Base-by-base conservation (phyloP, 1,284 basidiomycete genomes). In the Moesziomyces antarcticus region DNA sequence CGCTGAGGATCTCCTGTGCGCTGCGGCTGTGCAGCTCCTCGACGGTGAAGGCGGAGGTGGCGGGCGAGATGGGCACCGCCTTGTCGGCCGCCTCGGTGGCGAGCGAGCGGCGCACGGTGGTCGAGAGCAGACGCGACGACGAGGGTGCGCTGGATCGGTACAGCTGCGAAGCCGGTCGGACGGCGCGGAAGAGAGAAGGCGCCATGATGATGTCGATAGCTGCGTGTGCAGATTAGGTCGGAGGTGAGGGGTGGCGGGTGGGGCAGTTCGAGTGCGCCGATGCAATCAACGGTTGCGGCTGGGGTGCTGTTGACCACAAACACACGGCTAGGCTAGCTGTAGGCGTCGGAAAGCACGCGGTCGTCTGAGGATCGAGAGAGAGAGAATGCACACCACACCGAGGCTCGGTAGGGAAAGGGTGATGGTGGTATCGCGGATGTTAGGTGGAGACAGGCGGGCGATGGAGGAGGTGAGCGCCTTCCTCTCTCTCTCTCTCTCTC, bases 1-100 rank as follows among this genome's bases (percentile, higher is more conserved):
- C 92, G 55, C 88, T 87, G 62, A 97, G 85, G 79, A 96, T 91
- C 75, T 94, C 90, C 43, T 89, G 85, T 3, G 92, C 91, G 75
- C 88, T 86, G 86, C 92, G 87, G 54, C 89, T 89, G 80, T 95
- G 93, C 62, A 96, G 84, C 54, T 84, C 84, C 66, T 77, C 79
- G 53, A 75, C 75, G 22, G 58, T 80, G 61, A 71, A 76, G 46
- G 74, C 76, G 22, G 58, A 56, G 54, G 66, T 70, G 53, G 73
- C 62, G 22, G 77, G 77, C 42, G 68, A 69, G 41, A 42, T 65
- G 27, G 67, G 56, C 20, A 55, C 56, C 6, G 70, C 62, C 56
- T 77, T 77, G 24, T 33, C 57, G 50, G 64, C 74, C 52, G 76
- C 74, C 46, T 77, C 77, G 21, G 69, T 73, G 49, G 77, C 77